Evolutionary conservation across 805 yeast genomes (phyloP), one percentile per base, ranked within the genome.

Genomic region (Metschnikowia noctiluminum): DNA sequence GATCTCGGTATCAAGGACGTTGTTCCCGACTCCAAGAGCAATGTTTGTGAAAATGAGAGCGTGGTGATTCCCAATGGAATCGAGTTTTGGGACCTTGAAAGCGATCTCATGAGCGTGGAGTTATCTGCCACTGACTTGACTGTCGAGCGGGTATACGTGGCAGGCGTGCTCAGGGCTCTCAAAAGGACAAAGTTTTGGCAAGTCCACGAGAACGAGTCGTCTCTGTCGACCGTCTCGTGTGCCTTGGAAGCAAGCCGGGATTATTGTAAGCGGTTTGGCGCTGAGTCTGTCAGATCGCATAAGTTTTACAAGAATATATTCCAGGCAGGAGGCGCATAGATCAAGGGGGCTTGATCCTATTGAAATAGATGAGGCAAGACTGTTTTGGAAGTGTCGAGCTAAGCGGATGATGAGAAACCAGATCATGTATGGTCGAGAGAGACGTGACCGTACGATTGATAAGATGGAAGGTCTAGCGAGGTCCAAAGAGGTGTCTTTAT

Each of bases 21-120:
- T 35, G 54, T 62, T 11, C 63, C 68, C 69, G 64, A 63, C 6
- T 44, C 63, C 38, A 60, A 64, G 13, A 47, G 51, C 7, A 48
- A 59, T 2, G 50, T 63, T 7, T 71, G 61, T 68, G 51, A 50
- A 3, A 71, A 68, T 5, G 62, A 70, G 7, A 73, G 68, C 45
- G 76, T 72, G 1, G 61, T 76, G 31, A 69, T 74, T 15, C 77
- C 80, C 1, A 76, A 74, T 49, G 74, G 77, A 15, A 69, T 77
- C 28, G 64, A 76, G 9, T 64, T 62, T 44, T 76, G 80, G 80
- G 60, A 57, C 28, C 35, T 61, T 14, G 48, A 39, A 16, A 35
- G 26, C 15, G 71, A 66, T 49, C 58, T 60, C 35, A 45, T 70
- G 56, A 66, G 70, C 1, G 56, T 73, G 16, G 56, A 74, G 2